Base-by-base conservation (phyloP, 495 filamentous ascomycete genomes). In the Chlorociboria aeruginascens region DNA sequence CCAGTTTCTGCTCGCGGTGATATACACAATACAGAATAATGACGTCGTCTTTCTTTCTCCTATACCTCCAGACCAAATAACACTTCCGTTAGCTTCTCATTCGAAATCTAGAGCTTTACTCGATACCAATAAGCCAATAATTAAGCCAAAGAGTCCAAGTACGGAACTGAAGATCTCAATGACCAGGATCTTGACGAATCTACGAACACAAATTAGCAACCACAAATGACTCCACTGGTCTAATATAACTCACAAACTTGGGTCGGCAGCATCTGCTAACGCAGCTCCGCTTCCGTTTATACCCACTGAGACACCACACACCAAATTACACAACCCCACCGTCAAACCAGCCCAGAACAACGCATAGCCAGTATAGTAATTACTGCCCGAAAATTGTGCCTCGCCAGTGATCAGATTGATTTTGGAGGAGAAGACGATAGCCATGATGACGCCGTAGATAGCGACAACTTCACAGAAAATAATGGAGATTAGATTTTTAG, bases 401-500 rank as follows among this genome's bases (percentile, higher is more conserved):
- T 74, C 72, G 7, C 60, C 63, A 17, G 66, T 48, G 29, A 85
- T 68, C 12, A 63, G 48, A 53, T 76, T 74, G 48, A 99, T 65
- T 61, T 95, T 92, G 30, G 89, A 70, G 33, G 89, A 93, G 71
- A 95, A 96, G 39, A 99, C 81, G 63, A 99, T 99, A 51, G 90
- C 82, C 86, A 97, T 97, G 68, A 99, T 99, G 58, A 99, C 89
- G 58, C 93, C 93, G 73, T 99, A 99, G 64, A 99, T 99, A 60
- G 93, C 93, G 52, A 99, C 93, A 55, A 97, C 93, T 69, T 99
- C 93, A 70, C 93, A 99, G 76, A 99, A 99, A 70, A 99, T 96
- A 70, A 99, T 97, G 56, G 93, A 97, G 62, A 99, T 95, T 50
- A 99, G 65, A 69, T 97, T 99, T 79, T 99, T 99, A 45, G 93